Evolutionary conservation across 1,284 basidiomycete genomes (phyloP).

Genomic region (Naganishia cerealis): DNA sequence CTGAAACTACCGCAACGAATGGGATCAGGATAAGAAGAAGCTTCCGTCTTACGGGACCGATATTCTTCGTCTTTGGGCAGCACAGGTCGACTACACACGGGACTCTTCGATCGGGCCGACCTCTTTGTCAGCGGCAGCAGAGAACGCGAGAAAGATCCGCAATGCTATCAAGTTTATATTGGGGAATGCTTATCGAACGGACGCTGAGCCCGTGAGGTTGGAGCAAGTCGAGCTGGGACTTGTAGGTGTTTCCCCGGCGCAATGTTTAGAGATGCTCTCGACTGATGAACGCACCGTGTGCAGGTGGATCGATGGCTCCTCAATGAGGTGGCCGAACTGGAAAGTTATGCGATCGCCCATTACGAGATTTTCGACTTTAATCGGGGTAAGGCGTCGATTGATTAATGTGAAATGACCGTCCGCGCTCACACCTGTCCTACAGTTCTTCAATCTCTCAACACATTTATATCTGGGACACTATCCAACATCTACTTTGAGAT

Average conservation of each 20-base stretch:
- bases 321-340: conserved; percentile 74
- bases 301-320: conserved; percentile 83
- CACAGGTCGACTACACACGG: conserved; percentile 83
- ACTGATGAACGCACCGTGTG: not conserved
- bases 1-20: not conserved
- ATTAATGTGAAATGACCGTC: conserved; percentile 42
- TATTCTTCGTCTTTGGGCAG: conserved; percentile 85
- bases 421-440: conserved; percentile 63
- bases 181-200: conserved; percentile 67
- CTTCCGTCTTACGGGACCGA: conserved; percentile 82
- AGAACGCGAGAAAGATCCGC: conserved; percentile 79
- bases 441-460: conserved; percentile 55
- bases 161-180: conserved; percentile 88
- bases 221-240: conserved; percentile 60
- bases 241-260: conserved; percentile 56
- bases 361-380: conserved; percentile 81
- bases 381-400: conserved; percentile 61
- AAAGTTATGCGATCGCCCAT: conserved; percentile 65
- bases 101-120: conserved; percentile 83
- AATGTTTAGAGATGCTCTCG: conserved; percentile 14
- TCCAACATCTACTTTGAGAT: conserved; percentile 78
- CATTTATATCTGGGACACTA: conserved; percentile 59
- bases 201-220: conserved; percentile 7
- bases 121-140: conserved; percentile 73
- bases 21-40: conserved; percentile 63